Base-by-base conservation (phyloP, 176 grass and related monocot genomes). In the Dendrocalamus sinicus region DNA sequence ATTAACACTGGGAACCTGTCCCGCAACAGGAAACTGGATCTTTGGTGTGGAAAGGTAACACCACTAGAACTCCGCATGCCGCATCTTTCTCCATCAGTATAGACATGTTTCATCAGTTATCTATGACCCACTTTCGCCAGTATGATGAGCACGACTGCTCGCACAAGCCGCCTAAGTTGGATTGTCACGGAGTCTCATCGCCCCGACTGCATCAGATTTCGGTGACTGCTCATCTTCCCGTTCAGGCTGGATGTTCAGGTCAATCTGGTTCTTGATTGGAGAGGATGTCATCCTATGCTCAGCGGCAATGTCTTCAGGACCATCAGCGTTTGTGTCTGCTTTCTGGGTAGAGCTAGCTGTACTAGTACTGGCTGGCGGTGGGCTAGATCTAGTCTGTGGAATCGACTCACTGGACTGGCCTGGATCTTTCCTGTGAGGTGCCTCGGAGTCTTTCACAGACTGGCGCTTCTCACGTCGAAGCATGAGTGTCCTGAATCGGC, bases 241-340 rank as follows among this genome's bases (percentile, higher is more conserved):
- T 70, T 99, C 97, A 50, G 97, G 97, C 48, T 99, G 97, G 48
- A 91, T 99, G 84, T 99, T 99, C 53, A 99, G 86, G 88, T 99
- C 97, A 82, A 99, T 99, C 85, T 99, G 93, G 47, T 95, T 93
- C 90, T 96, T 99, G n/a, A 96, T 72, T 17, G 94, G 94, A 67
- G 97, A 99, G 20, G 91, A 96, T 53, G 84, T 80, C 77, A 70
- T 92, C 75, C 78, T 96, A 82, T 85, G 73, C 62, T 96, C 95
- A 3, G 72, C 48, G 6, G 58, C 88, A 76, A 87, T 88, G 65
- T 95, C 88, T 74, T 80, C 86, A 54, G 83, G 12, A 1, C 62
- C 88, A 54, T 89, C 59, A 0, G 73, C n/a, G 3, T 85, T 95
- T 73, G 44, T 5, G 6, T 64, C 66, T 54, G 74, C 65, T 81